Evolutionary conservation across 345 rosid species (phyloP).

Genomic region (Bruguiera parviflora): DNA sequence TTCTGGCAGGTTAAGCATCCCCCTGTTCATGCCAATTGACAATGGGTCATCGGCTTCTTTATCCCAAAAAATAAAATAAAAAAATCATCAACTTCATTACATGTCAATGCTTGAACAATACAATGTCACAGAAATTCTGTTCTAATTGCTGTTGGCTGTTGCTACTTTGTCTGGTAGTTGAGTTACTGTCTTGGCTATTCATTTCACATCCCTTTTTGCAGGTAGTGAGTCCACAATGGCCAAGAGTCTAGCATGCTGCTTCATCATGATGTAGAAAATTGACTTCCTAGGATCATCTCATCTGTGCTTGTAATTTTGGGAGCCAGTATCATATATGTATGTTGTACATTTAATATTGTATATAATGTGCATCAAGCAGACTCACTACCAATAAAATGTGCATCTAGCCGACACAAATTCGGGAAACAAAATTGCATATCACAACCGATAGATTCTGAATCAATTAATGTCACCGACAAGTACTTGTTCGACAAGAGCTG

Average conservation of each 20-base stretch:
- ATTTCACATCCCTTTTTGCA: conserved; percentile 31
- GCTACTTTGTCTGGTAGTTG: neutral
- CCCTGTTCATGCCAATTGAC: no score
- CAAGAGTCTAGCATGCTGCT: conserved; percentile 43
- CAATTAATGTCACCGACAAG: no score
- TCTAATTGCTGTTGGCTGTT: neutral
- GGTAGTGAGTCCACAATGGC: conserved; percentile 98
- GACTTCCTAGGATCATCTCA: neutral
- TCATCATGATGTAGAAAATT: neutral
- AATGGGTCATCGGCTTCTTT: no score
- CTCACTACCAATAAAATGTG: no score
- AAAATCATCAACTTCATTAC: neutral
- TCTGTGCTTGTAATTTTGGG: neutral
- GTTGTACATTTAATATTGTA: neutral
- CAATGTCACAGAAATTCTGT: neutral
- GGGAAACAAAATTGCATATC: no score
- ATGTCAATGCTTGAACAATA: neutral
- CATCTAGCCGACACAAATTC: no score
- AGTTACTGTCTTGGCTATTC: neutral
- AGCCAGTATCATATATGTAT: neutral
- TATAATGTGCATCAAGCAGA: neutral
- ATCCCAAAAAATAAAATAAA: no score
- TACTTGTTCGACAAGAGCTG: no score
- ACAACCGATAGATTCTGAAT: no score
- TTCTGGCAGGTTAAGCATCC: no score